These are phyloP conservation scores for Isoetes engelmannii DNA, from an alignment of 83 land plant species.

Conservation along the genomic window DNA sequence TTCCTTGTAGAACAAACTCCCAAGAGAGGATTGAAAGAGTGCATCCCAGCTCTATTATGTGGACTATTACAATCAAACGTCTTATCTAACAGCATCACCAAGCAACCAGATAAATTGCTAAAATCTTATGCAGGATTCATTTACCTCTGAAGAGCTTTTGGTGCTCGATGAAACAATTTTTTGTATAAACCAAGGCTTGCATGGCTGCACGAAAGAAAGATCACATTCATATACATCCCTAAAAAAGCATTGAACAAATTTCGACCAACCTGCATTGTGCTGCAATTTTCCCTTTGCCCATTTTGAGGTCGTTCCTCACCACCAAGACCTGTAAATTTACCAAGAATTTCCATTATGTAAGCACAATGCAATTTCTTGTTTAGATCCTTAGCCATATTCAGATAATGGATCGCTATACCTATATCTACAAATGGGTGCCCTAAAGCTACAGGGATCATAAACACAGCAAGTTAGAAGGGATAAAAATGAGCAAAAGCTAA, in stretches of 20 bases:
- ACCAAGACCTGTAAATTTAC: slow-evolving; percentile 63
- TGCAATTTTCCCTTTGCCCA: slow-evolving; percentile 99
- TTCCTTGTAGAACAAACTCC: no score
- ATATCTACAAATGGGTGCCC: neutral
- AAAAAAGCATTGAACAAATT: neutral
- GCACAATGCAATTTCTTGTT: neutral
- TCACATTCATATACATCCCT: neutral
- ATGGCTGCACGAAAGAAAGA: slow-evolving; percentile 47
- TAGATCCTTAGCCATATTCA: neutral
- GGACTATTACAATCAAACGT: neutral
- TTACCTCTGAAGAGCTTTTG: slow-evolving; percentile 77
- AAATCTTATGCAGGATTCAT: neutral
- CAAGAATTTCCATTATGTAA: neutral
- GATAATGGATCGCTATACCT: neutral
- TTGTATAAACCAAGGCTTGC: slow-evolving; percentile 90
- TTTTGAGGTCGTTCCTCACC: slow-evolving; percentile 89
- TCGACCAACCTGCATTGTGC: slow-evolving; percentile 87
- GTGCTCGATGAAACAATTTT: slow-evolving; percentile 73
- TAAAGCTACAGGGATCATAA: neutral
- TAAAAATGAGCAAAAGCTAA: slow-evolving; percentile 9
- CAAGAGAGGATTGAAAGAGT: no score
- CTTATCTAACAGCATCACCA: neutral
- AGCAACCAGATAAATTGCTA: neutral
- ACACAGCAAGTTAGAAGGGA: neutral
- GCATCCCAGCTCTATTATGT: no score